Evolutionary conservation across 78 protist species (phyloP).

Genomic region (Dictyostelium firmibasis): DNA sequence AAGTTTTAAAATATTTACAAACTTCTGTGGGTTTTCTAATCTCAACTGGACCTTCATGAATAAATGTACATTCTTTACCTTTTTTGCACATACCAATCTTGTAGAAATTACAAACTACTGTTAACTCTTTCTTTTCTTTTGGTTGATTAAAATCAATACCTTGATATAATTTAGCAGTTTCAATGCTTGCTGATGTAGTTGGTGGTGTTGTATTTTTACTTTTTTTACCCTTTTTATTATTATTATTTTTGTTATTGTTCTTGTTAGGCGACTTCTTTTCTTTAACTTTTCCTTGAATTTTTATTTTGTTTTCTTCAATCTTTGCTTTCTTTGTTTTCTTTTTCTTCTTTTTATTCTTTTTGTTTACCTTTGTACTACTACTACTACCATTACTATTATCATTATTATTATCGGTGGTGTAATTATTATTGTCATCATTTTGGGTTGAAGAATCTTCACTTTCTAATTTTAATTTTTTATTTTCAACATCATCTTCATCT

Average conservation of each 20-base stretch:
- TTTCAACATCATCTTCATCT: background rate
- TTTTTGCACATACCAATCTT: slow-evolving; percentile 63
- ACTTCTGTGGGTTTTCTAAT: slow-evolving; percentile 25
- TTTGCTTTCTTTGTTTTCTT: background rate
- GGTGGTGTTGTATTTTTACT: background rate
- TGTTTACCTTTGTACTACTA: background rate
- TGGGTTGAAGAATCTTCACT: background rate
- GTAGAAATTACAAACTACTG: slow-evolving; percentile 22
- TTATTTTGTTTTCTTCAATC: background rate
- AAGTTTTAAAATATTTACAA: slow-evolving; percentile 50
- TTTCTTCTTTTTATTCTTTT: slow-evolving; percentile 10
- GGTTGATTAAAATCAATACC: slow-evolving; percentile 41
- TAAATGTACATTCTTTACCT: slow-evolving; percentile 61
- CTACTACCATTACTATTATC: background rate
- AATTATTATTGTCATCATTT: background rate
- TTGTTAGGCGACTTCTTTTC: background rate
- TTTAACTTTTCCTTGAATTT: background rate
- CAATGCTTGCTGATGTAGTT: background rate
- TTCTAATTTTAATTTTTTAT: background rate
- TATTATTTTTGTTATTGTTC: background rate
- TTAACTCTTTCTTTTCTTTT: background rate
- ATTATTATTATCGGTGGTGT: background rate
- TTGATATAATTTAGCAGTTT: background rate
- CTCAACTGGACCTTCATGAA: slow-evolving; percentile 66
- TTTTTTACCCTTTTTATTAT: background rate